A percentile compares a stretch with the other conserved stretches of the same genome.
phyloP scores from a whole-genome alignment of 2,329 filamentous ascomycete genomes.

The Hortaea sp. region DNA sequence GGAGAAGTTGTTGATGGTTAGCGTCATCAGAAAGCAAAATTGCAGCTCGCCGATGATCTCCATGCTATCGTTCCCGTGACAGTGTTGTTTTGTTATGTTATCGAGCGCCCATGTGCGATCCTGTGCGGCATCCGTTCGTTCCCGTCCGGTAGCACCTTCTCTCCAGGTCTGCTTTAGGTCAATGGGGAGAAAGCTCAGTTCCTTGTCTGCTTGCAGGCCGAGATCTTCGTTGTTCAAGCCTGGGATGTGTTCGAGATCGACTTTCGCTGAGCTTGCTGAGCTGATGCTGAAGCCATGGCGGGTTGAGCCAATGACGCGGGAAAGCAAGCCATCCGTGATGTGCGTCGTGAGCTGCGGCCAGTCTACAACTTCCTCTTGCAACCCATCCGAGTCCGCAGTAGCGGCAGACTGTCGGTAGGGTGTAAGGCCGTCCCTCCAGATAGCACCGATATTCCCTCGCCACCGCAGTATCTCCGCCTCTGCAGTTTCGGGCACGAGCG shows the following conservation, averaged over 20 bases:
- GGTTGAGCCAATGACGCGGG: constrained; percentile 39
- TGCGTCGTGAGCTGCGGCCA: constrained; percentile 43
- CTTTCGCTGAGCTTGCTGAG: constrained; percentile 46
- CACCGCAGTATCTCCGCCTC: constrained; percentile 36
- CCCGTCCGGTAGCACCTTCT: constrained; percentile 49
- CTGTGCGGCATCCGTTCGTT: constrained; percentile 51
- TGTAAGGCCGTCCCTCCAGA: constrained; percentile 45
- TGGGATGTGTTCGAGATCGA: constrained; percentile 51
- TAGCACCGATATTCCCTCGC: constrained; percentile 45
- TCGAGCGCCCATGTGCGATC: constrained; percentile 53
- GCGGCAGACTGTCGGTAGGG: constrained; percentile 35
- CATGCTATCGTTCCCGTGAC: constrained; percentile 19
- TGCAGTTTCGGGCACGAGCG: constrained; percentile 33
- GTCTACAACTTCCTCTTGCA: constrained; percentile 37
- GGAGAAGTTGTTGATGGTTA: constrained; percentile 56
- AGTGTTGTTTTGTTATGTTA: constrained; percentile 38
- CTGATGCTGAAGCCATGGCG: constrained; percentile 45
- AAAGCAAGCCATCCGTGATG: constrained; percentile 40
- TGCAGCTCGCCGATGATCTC: constrained; percentile 49
- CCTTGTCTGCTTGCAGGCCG: constrained; percentile 28
- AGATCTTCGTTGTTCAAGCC: constrained; percentile 34
- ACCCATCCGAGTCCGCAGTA: constrained; percentile 22
- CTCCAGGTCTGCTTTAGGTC: constrained; percentile 55
- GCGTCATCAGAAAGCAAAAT: constrained; percentile 52
- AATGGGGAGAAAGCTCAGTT: constrained; percentile 47